Evolutionary conservation across 306 rosid genomes (phyloP), one percentile per base, ranked within the genome.

Genomic region (Dryas octopetala): DNA sequence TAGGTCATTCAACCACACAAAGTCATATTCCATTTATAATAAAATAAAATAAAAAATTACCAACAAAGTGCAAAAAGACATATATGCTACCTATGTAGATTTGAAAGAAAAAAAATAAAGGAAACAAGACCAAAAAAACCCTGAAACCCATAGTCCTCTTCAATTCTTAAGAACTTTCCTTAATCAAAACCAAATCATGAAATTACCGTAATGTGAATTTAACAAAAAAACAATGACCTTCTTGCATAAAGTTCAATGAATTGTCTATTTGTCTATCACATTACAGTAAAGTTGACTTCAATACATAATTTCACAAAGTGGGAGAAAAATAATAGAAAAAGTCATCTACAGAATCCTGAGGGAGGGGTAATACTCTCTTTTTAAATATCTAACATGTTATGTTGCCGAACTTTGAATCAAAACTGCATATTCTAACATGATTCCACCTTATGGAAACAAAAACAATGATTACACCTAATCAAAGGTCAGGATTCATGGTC

Each of bases 1-100:
- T 9, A 85, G 79, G 16, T 28, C 71, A 38, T 64, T 55, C 9
- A 46, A 63, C 15, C 52, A 50, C 13, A 23, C 48, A 12, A 53
- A 67, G 12, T 51, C 59, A 50, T 14, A 17, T 44, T 65, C 59
- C 55, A 74, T 2, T 13, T 59, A 28, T 48, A 11, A 4, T 6
- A 13, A 5, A 43, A 4, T 51, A 44, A 46, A 45, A 10, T 4
- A 41, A 10, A 63, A 41, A 63, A 45, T 5, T 2, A 45, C 13
- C 17, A 66, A 26, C 49, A 23, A 60, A 57, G 68, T 41, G 44
- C 6, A 68, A 19, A 14, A 58, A 48, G 12, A 55, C 60, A 26
- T 49, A 26, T 63, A 41, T 4, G 49, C 26, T 14, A 62, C 54
- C 41, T 49, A 46, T 38, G 67, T 2, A 73, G 26, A 6, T 73